Evolutionary conservation across 352 stramenopile species (phyloP), one percentile per base, ranked within the genome.

Genomic region (Globisporangium cystogenes): DNA sequence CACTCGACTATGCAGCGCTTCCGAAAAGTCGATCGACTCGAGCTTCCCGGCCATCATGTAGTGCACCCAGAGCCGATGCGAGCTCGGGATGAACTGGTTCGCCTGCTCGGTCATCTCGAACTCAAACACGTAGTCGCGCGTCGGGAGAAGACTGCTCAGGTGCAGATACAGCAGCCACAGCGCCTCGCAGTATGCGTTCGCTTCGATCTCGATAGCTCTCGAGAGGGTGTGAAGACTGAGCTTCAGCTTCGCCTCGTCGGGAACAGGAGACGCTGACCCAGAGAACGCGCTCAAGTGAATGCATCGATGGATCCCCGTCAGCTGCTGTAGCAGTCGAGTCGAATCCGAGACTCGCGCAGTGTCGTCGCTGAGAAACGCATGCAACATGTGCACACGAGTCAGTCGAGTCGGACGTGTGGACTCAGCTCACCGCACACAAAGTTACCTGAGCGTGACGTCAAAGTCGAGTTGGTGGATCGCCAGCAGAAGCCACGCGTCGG

Each of bases 381-480:
- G 37, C 29, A 48, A 27, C 29, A 31, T n/a, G 6, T 8, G 20
- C 24, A 43, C 3, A 31, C 20, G n/a, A n/a, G 5, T 56, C 6
- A 39, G 33, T 56, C 20, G 20, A 23, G 18, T 33, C 16, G n/a
- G 11, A 10, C 16, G 29, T 5, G 41, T 10, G 12, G 15, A 18
- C 18, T 43, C 49, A 2, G 24, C 23, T 31, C 8, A 39, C n/a
- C n/a, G n/a, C 40, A 27, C 7, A 4, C 21, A 52, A 18, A 47
- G 58, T 37, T 64, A 79, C 73, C 71, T 77, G 2, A 59, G 31
- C 6, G 46, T 59, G 47, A 71, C 50, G 48, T 79, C 69, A 33
- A 85, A 58, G 18, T 74, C 56, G 37, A 85, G 65, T 26, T 85
- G 67, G 37, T 61, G 60, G 36, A 85, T 68, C 39, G 74, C 72